phyloP scores from a whole-genome alignment of 257 asterid species.

The Forsythia viridissima region DNA sequence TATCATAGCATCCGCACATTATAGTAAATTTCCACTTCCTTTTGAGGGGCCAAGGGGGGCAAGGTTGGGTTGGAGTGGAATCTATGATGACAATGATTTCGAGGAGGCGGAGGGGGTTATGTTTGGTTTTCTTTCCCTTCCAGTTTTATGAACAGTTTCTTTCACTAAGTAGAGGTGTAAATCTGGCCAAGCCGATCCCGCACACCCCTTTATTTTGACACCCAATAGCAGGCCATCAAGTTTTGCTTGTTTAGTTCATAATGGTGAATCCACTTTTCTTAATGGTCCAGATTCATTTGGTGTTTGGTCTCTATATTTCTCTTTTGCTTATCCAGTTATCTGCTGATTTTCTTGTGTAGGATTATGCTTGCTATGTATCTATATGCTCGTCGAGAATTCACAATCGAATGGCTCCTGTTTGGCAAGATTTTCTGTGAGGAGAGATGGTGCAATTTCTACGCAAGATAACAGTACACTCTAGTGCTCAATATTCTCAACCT shows the following conservation, averaged over 20 bases:
- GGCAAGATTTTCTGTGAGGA: slow-evolving; percentile 48
- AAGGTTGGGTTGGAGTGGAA: background rate
- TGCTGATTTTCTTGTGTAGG: slow-evolving; percentile 44
- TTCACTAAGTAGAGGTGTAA: background rate
- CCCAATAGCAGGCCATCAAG: background rate
- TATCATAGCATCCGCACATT: background rate
- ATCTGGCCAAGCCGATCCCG: background rate
- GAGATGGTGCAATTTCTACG: slow-evolving; percentile 44
- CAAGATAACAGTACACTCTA: slow-evolving; percentile 36
- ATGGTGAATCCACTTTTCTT: background rate
- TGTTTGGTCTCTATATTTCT: background rate
- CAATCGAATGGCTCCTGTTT: slow-evolving; percentile 36
- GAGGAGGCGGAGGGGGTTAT: background rate
- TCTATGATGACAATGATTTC: background rate
- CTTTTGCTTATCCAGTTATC: background rate
- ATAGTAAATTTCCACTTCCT: background rate
- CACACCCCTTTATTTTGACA: background rate
- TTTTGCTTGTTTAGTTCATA: background rate
- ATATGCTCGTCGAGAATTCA: slow-evolving; percentile 57
- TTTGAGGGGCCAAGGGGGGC: background rate
- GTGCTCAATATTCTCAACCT: slow-evolving; percentile 18
- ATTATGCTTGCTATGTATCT: slow-evolving; percentile 77
- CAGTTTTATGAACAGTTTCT: background rate
- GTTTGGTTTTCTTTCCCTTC: background rate
- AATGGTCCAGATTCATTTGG: background rate